phyloP scores from a whole-genome alignment of 2,329 filamentous ascomycete species.

The Ilyonectria mors-panacis region DNA sequence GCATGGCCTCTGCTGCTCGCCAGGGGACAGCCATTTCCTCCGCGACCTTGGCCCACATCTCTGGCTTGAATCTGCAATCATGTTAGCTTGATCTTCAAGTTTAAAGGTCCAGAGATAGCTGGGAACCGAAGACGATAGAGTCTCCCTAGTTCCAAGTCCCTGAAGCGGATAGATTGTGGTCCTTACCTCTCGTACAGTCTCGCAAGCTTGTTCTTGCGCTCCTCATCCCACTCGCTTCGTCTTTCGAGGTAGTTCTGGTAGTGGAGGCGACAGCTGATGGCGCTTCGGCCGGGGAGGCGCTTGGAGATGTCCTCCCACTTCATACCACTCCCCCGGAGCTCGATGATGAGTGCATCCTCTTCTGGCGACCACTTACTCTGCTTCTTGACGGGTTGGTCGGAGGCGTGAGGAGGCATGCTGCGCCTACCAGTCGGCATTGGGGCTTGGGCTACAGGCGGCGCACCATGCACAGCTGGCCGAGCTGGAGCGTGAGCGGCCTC shows the following conservation, averaged over 20 bases:
- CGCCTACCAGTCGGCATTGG: constrained; percentile 51
- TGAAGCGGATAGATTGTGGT: neutral
- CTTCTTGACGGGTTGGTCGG: constrained; percentile 86
- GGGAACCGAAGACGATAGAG: neutral
- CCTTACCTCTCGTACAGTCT: constrained; percentile 91
- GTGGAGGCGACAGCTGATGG: constrained; percentile 93
- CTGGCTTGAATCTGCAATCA: constrained; percentile 85
- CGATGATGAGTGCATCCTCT: constrained; percentile 94
- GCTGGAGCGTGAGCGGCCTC: constrained; percentile 38
- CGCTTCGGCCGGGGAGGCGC: constrained; percentile 88
- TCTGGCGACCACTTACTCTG: constrained; percentile 97
- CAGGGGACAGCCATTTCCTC: constrained; percentile 96
- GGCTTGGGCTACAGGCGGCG: constrained; percentile 51
- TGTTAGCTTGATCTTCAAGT: constrained; percentile 37
- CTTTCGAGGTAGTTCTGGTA: constrained; percentile 98
- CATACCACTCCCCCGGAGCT: constrained; percentile 90
- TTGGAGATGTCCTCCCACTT: constrained; percentile 99
- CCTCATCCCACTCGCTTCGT: constrained; percentile 95
- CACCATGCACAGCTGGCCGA: constrained; percentile 46
- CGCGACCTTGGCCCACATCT: constrained; percentile 98
- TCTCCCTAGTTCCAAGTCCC: neutral
- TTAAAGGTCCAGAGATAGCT: neutral
- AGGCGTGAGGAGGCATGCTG: constrained; percentile 62
- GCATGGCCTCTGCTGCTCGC: constrained; percentile 97
- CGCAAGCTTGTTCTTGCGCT: constrained; percentile 96